A percentile compares a stretch with the other conserved stretches of the same genome.
Evolutionary conservation across 495 filamentous ascomycete genomes (phyloP).

Genomic region (Aspergillus panamensis): DNA sequence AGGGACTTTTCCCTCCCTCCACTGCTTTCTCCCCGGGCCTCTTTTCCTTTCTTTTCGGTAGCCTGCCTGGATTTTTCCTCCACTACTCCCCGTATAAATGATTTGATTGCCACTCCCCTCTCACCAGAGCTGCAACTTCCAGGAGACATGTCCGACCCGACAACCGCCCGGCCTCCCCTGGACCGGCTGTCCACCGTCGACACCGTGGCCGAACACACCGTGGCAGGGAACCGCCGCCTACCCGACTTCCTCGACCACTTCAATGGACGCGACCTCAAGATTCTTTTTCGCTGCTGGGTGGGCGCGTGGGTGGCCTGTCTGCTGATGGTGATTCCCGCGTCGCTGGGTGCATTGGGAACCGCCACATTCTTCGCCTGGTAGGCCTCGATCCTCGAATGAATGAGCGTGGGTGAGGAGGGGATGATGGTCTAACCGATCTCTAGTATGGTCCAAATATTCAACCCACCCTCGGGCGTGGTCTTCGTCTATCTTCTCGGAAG

Average conservation of each 20-base stretch:
- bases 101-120: too few species aligned
- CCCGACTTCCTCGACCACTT: slow-evolving; percentile 43
- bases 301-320: slow-evolving; percentile 42
- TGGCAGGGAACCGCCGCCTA: slow-evolving; percentile 14
- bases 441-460: slow-evolving; percentile 34
- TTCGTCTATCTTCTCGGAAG: slow-evolving; percentile 37
- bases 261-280: slow-evolving; percentile 45
- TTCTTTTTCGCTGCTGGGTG: slow-evolving; percentile 41
- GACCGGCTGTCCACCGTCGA: background rate
- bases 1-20: too few species aligned
- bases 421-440: background rate
- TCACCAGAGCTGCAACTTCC: too few species aligned
- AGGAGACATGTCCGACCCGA: background rate
- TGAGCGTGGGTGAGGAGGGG: too few species aligned
- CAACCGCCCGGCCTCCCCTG: background rate
- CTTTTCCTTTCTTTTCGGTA: too few species aligned
- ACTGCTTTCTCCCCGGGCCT: too few species aligned
- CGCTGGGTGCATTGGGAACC: slow-evolving; percentile 24
- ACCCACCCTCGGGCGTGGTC: slow-evolving; percentile 37
- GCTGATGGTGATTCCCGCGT: slow-evolving; percentile 40
- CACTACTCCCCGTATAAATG: too few species aligned
- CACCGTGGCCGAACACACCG: background rate
- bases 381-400: too few species aligned
- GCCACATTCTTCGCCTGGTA: slow-evolving; percentile 29
- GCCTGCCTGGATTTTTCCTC: too few species aligned